Conservation (phyloP, 345 rosid species). For the Anacardium occidentale region DNA sequence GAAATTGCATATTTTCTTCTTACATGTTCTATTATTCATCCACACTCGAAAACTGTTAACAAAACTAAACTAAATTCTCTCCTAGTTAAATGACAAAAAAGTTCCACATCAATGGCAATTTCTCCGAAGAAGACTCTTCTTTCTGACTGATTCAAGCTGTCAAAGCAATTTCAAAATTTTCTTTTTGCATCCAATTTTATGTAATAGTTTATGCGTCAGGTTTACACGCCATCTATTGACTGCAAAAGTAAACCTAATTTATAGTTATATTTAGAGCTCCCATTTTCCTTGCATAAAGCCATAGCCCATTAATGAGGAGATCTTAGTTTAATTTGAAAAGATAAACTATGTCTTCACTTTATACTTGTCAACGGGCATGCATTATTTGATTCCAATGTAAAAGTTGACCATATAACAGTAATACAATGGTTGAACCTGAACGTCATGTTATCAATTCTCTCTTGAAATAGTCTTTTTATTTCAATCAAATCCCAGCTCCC, state of each 20-base stretch:
- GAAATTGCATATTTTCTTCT: slow-evolving; percentile 6
- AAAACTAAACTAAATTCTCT: not conserved
- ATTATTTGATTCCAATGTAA: no score
- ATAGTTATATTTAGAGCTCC: no score
- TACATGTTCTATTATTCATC: no score
- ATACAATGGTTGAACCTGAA: no score
- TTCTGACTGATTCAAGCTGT: not conserved
- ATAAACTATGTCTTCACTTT: not conserved
- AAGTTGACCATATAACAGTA: no score
- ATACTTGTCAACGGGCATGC: not conserved
- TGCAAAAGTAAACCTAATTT: no score
- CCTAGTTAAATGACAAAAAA: not conserved
- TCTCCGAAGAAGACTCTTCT: not conserved
- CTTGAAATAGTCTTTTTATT: no score
- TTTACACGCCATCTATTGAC: no score
- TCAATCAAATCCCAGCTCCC: slow-evolving; percentile 18
- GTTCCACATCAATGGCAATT: not conserved
- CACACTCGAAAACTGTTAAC: not conserved
- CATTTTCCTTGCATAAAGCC: not conserved
- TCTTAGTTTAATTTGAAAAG: no score
- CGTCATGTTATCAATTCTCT: no score
- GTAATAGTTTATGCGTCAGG: not conserved
- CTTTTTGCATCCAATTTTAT: not conserved
- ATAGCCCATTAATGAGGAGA: no score
- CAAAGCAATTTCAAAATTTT: not conserved